Conservation (phyloP, 768 basidiomycete genomes). For the Holtermanniella nyarrowii region DNA sequence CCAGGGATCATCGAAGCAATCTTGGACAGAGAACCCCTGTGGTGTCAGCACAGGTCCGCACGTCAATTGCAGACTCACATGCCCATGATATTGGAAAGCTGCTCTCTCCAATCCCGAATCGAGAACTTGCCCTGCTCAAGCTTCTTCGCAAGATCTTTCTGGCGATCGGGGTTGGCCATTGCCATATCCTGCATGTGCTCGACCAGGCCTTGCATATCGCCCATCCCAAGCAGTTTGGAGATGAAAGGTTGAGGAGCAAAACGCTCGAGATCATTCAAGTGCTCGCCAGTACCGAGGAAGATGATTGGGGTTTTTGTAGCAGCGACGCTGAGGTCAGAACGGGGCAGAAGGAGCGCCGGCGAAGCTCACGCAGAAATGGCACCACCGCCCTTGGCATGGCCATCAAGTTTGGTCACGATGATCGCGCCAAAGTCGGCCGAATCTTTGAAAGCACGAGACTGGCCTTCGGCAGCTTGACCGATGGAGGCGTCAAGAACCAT, state of each 20-base stretch:
- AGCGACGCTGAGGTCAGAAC: slow-evolving; percentile 59
- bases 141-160: slow-evolving; percentile 94
- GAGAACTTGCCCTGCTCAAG: slow-evolving; percentile 87
- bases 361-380: slow-evolving; percentile 89
- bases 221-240: slow-evolving; percentile 87
- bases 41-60: slow-evolving; percentile 9
- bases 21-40: slow-evolving; percentile 95
- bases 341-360: background rate
- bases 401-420: slow-evolving; percentile 99
- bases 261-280: slow-evolving; percentile 89
- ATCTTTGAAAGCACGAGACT: slow-evolving; percentile 94
- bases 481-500: slow-evolving; percentile 95
- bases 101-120: slow-evolving; percentile 95
- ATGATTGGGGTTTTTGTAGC: slow-evolving; percentile 97
- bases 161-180: slow-evolving; percentile 87
- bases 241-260: slow-evolving; percentile 96
- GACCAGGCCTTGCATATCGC: slow-evolving; percentile 93
- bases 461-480: slow-evolving; percentile 95
- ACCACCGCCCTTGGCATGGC: slow-evolving; percentile 96
- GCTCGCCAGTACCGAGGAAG: slow-evolving; percentile 95
- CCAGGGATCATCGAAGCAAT: slow-evolving; percentile 99
- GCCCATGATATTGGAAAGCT: slow-evolving; percentile 94
- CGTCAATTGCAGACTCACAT: slow-evolving; percentile 52
- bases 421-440: slow-evolving; percentile 96
- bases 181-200: slow-evolving; percentile 98